Conservation (phyloP, 129 eudicot genomes). For the carrot (Daucus carota) region DH1_v3.0 NC_030389.2:4784501-4785000, state of each 20-base stretch:
- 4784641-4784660: constrained; percentile 15
- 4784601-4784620: constrained; percentile 2
- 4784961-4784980: constrained; percentile 92
- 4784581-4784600: constrained; percentile 17
- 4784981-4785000: constrained; percentile 83
- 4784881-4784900: not conserved
- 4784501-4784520: constrained; percentile 17
- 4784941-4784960: constrained; percentile 58
- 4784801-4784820: constrained; percentile 59
- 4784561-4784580: constrained; percentile 23
- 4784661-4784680: not conserved
- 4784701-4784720: constrained; percentile 21
- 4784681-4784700: not conserved
- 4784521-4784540: constrained; percentile 19
- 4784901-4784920: not conserved
- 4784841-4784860: not conserved
- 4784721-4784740: constrained; percentile 10
- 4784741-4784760: constrained; percentile 92
- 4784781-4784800: constrained; percentile 35
- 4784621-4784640: constrained; percentile 16
- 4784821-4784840: not conserved
- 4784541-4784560: constrained; percentile 33
- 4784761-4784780: constrained; percentile 46
- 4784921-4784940: constrained; percentile 49
- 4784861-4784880: not conserved